phyloP scores from a whole-genome alignment of 257 asterid species.

The Anisodus acutangulus region DNA sequence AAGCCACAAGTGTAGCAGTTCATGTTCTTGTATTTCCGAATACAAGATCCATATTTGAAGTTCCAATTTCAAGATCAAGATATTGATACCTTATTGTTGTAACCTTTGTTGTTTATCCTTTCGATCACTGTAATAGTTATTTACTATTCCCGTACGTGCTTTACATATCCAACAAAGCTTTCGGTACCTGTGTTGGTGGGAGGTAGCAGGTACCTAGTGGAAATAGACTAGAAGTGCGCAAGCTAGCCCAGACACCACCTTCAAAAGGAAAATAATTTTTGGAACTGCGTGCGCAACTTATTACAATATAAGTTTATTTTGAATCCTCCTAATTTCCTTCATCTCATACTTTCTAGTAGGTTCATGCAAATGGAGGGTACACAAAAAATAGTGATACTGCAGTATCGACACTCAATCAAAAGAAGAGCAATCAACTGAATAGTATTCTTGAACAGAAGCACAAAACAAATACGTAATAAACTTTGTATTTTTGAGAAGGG shows the following conservation, averaged over 20 bases:
- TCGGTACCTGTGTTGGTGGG: not conserved
- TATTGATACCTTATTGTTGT: no score
- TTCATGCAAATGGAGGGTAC: constrained; percentile 15
- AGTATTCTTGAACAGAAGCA: not conserved
- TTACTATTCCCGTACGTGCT: no score
- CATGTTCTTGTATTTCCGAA: no score
- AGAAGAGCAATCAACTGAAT: not conserved
- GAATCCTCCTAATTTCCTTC: not conserved
- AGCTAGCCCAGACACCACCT: not conserved
- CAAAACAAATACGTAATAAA: not conserved
- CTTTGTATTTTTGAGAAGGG: not conserved
- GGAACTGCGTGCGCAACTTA: not conserved
- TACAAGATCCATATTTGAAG: no score
- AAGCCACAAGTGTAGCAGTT: no score
- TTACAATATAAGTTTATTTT: not conserved
- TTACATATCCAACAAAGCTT: no score
- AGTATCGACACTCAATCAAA: not conserved
- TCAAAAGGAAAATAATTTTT: no score
- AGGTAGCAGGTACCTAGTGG: not conserved
- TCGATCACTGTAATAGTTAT: no score
- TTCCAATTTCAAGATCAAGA: no score
- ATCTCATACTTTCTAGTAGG: not conserved
- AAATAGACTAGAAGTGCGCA: not conserved
- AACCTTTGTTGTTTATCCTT: no score
- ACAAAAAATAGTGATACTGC: not conserved